A percentile compares a stretch with the other conserved stretches of the same genome.
Evolutionary conservation across 129 eudicot genomes (phyloP).

Genomic region (Pulicaria dysenterica): DNA sequence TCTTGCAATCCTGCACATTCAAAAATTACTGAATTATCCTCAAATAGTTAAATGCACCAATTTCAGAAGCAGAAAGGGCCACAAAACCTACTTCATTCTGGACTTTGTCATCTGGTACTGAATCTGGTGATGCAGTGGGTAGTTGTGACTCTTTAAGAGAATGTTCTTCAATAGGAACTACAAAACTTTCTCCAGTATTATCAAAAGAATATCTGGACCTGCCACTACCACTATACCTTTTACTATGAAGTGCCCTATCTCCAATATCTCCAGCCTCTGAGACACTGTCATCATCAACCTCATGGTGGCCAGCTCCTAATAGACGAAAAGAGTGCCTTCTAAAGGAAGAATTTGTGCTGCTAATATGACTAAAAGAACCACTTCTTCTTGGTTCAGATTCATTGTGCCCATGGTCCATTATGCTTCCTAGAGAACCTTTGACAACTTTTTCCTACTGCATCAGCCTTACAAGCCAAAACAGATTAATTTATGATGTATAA

Average conservation of each 20-base stretch:
- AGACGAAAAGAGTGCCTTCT: constrained; percentile 52
- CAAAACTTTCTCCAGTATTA: constrained; percentile 30
- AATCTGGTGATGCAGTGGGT: constrained; percentile 37
- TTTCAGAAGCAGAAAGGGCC: neutral
- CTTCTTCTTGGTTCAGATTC: constrained; percentile 39
- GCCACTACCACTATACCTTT: constrained; percentile 46
- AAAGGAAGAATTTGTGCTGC: constrained; percentile 58
- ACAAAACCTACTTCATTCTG: constrained; percentile 45
- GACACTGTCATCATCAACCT: constrained; percentile 49
- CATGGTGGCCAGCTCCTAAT: constrained; percentile 27
- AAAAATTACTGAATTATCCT: constrained; percentile 12
- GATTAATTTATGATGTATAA: neutral
- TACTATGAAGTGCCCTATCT: constrained; percentile 62
- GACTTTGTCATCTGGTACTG: constrained; percentile 29
- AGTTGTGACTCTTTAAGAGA: constrained; percentile 27
- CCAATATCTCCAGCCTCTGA: constrained; percentile 94
- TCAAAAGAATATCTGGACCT: constrained; percentile 40
- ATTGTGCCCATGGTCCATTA: constrained; percentile 48
- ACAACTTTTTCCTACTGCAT: constrained; percentile 7
- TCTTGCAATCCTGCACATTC: constrained; percentile 44
- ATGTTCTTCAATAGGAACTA: constrained; percentile 50
- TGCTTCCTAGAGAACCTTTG: constrained; percentile 11
- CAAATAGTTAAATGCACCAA: neutral
- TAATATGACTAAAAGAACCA: constrained; percentile 49
- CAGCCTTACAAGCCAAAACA: constrained; percentile 1